phyloP scores from a whole-genome alignment of 2,329 filamentous ascomycete genomes.

The Aspergillus sp. region DNA sequence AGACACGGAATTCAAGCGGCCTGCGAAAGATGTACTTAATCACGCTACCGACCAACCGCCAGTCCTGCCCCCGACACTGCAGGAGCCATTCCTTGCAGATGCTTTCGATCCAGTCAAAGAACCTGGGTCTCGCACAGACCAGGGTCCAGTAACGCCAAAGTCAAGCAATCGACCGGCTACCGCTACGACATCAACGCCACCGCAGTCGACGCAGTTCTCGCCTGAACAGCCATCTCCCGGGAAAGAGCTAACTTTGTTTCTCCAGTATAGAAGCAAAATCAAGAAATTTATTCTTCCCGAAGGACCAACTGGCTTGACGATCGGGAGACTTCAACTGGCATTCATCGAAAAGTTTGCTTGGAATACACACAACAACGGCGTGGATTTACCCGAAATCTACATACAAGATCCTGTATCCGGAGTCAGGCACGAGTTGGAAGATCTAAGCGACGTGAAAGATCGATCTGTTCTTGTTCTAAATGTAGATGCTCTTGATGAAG shows the following conservation, averaged over 20 bases:
- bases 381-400: slow-evolving; percentile 94
- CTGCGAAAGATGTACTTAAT: slow-evolving; percentile 40
- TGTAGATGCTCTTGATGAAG: slow-evolving; percentile 89
- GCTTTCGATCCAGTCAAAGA: slow-evolving; percentile 42
- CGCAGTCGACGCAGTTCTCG: slow-evolving; percentile 59
- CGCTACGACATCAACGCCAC: slow-evolving; percentile 38
- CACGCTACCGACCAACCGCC: slow-evolving; percentile 60
- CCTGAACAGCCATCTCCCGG: slow-evolving; percentile 69
- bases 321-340: slow-evolving; percentile 86
- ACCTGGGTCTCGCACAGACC: slow-evolving; percentile 20
- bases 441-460: slow-evolving; percentile 91
- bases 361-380: slow-evolving; percentile 94
- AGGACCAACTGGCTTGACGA: slow-evolving; percentile 80
- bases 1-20: slow-evolving; percentile 64
- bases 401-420: slow-evolving; percentile 95
- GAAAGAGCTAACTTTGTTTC: slow-evolving; percentile 89
- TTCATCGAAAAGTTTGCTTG: slow-evolving; percentile 99
- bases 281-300: slow-evolving; percentile 93
- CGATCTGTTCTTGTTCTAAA: slow-evolving; percentile 94
- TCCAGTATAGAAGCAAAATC: slow-evolving; percentile 96
- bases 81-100: slow-evolving; percentile 39
- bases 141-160: slow-evolving; percentile 34
- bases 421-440: slow-evolving; percentile 94
- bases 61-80: slow-evolving; percentile 53
- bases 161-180: slow-evolving; percentile 25